Evolutionary conservation across 2,329 filamentous ascomycete genomes (phyloP).

Genomic region (Lecanicillium sp.): DNA sequence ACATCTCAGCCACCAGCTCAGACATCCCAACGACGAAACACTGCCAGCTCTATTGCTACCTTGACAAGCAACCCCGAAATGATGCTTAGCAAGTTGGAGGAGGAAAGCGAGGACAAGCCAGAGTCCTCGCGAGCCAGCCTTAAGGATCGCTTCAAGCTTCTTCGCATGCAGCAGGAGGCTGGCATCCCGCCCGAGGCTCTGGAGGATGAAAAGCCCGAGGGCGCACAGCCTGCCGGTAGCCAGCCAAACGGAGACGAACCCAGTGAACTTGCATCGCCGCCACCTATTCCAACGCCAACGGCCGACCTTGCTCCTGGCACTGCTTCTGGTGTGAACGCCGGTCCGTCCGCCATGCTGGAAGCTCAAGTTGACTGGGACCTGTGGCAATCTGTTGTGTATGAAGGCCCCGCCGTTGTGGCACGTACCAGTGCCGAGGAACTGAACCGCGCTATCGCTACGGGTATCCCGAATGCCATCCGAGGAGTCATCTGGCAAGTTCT

Average conservation of each 20-base stretch:
- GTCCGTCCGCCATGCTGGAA: conserved; percentile 63
- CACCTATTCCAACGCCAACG: conserved; percentile 57
- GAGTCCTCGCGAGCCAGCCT: conserved; percentile 54
- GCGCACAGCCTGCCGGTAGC: conserved; percentile 12
- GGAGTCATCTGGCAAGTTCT: conserved; percentile 99
- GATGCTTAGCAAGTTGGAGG: conserved; percentile 68
- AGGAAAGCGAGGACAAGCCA: conserved; percentile 48
- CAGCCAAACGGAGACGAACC: conserved; percentile 17
- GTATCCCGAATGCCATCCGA: conserved; percentile 89
- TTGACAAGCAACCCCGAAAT: conserved; percentile 74
- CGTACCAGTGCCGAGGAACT: conserved; percentile 84
- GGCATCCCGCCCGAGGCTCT: conserved; percentile 43
- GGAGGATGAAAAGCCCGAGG: conserved; percentile 40
- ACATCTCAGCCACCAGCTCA: conserved; percentile 43
- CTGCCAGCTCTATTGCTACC: conserved; percentile 71
- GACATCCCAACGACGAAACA: conserved; percentile 54
- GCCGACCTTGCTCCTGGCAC: conserved; percentile 74
- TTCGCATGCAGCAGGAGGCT: conserved; percentile 68
- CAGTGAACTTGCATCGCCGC: conserved; percentile 26
- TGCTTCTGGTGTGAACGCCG: conserved; percentile 70
- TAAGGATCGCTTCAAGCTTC: conserved; percentile 70
- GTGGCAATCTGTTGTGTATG: conserved; percentile 93
- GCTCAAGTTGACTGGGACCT: conserved; percentile 94
- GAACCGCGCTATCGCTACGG: conserved; percentile 82
- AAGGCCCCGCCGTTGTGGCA: conserved; percentile 82